phyloP scores from a whole-genome alignment of 2,329 filamentous ascomycete genomes.

The Colletotrichum noveboracense region DNA sequence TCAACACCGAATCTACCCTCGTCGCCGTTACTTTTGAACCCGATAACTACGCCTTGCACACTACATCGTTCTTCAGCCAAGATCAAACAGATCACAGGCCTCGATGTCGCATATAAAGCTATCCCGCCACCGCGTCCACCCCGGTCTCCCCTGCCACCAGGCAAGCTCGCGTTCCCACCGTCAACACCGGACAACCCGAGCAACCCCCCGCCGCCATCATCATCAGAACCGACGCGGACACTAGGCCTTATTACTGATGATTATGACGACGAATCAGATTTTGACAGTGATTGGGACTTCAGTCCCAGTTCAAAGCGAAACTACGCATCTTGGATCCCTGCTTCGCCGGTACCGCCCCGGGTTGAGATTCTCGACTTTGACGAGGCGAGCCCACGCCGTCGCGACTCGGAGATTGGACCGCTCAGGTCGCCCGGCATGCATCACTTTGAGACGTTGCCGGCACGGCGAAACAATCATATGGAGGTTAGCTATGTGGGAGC shows the following conservation, averaged over 20 bases:
- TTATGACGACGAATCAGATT: conserved; percentile 10
- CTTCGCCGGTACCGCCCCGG: conserved; percentile 15
- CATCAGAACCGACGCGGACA: conserved; percentile 16
- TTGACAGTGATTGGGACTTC: conserved; percentile 16
- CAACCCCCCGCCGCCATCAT: background rate
- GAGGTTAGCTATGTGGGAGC: conserved; percentile 19
- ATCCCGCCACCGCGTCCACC: background rate
- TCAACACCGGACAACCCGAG: background rate
- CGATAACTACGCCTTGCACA: conserved; percentile 17
- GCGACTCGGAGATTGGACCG: conserved; percentile 17
- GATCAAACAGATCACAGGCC: conserved; percentile 46
- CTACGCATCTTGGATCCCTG: conserved; percentile 14
- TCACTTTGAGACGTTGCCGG: conserved; percentile 23
- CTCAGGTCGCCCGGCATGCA: conserved; percentile 20
- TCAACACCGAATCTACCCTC: background rate
- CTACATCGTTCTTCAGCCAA: conserved; percentile 40
- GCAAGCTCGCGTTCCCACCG: background rate
- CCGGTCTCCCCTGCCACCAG: background rate
- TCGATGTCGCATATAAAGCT: conserved; percentile 33
- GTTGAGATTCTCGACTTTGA: conserved; percentile 12
- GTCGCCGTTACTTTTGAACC: background rate
- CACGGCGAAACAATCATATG: conserved; percentile 21
- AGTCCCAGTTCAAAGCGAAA: conserved; percentile 8
- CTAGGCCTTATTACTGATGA: conserved; percentile 10
- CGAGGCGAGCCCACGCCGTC: conserved; percentile 10